Evolutionary conservation across 208 protist species (phyloP).

Genomic region (Wallacemonas rigidus): DNA sequence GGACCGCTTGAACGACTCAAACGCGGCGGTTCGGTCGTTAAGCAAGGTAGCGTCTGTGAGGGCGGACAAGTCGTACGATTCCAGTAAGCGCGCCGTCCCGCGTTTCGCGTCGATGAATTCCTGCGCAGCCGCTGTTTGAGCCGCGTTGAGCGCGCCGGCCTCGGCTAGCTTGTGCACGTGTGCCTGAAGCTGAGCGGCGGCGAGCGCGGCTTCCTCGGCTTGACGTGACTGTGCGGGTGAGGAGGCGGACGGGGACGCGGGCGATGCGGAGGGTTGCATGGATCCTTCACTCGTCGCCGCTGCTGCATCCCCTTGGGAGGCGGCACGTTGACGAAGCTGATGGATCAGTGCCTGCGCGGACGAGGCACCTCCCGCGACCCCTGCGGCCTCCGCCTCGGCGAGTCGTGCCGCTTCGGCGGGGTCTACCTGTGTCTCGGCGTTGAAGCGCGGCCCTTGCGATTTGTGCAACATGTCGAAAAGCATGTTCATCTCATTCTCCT

Average conservation of each 20-base stretch:
- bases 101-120: slow-evolving; percentile 47
- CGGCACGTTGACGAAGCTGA: slow-evolving; percentile 1
- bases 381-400: not conserved
- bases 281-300: not conserved
- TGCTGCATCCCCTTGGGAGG: not conserved
- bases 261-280: not conserved
- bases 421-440: slow-evolving; percentile 50
- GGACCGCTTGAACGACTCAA: slow-evolving; percentile 86
- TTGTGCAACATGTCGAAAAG: slow-evolving; percentile 88
- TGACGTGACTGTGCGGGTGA: too few relatives aligned
- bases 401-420: slow-evolving; percentile 8
- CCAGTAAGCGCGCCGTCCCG: slow-evolving; percentile 29
- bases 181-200: not conserved
- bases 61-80: slow-evolving; percentile 52
- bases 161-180: slow-evolving; percentile 26
- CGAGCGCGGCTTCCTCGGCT: too few relatives aligned
- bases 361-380: not conserved
- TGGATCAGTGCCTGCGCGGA: slow-evolving; percentile 4
- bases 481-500: slow-evolving; percentile 93
- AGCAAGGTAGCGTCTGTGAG: slow-evolving; percentile 76
- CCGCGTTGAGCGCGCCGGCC: slow-evolving; percentile 26
- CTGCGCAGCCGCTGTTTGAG: slow-evolving; percentile 38
- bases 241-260: not conserved
- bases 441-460: slow-evolving; percentile 36
- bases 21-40: slow-evolving; percentile 75